phyloP scores from a whole-genome alignment of 2,329 filamentous ascomycete genomes.

The Fusarium nelsonii region DNA sequence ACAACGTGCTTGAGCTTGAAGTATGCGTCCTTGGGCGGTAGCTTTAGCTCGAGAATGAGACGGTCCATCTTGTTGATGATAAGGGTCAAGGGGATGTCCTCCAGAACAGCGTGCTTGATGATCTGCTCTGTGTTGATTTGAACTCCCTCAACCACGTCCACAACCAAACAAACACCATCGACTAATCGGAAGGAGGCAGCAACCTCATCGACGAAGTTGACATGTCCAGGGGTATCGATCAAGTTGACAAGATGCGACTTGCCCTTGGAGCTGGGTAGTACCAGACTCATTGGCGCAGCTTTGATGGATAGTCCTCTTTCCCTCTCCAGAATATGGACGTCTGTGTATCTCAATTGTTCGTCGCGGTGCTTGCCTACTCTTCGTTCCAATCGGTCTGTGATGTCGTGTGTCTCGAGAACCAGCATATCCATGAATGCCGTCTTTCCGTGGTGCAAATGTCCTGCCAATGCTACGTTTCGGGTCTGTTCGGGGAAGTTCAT shows the following conservation, averaged over 20 bases:
- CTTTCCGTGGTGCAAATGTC: conserved; percentile 97
- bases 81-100: conserved; percentile 88
- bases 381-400: conserved; percentile 81
- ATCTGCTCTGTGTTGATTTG: conserved; percentile 97
- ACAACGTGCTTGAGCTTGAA: conserved; percentile 99
- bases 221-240: conserved; percentile 95
- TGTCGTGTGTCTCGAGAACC: conserved; percentile 93
- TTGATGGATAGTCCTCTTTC: conserved; percentile 94
- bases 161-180: conserved; percentile 91
- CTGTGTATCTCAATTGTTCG: conserved; percentile 94
- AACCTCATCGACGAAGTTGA: conserved; percentile 98
- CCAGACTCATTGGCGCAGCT: conserved; percentile 91
- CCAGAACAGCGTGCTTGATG: conserved; percentile 93
- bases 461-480: conserved; percentile 90
- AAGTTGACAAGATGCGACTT: conserved; percentile 97
- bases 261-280: conserved; percentile 87
- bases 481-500: conserved; percentile 97
- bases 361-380: conserved; percentile 84
- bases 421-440: conserved; percentile 99
- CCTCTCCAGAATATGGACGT: conserved; percentile 88
- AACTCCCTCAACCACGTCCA: conserved; percentile 99
- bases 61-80: conserved; percentile 98
- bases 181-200: conserved; percentile 87
- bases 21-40: conserved; percentile 95
- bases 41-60: conserved; percentile 90